Base-by-base conservation (phyloP, 2,329 filamentous ascomycete species). In the Ceratocystis variospora region DNA sequence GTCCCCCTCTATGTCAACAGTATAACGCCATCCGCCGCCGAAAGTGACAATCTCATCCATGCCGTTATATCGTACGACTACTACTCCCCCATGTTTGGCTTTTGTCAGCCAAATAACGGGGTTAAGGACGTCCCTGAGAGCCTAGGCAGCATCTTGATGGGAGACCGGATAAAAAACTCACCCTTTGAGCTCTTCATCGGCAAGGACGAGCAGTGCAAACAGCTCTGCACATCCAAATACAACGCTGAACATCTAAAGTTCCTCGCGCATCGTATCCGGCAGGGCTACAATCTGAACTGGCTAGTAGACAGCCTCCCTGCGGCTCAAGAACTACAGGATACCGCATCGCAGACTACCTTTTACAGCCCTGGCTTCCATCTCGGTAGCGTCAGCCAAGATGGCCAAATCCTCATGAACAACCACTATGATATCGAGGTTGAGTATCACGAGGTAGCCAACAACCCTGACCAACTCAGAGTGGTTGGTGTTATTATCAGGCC, bases 31-130 rank as follows among this genome's bases (percentile, higher is more conserved):
- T 85, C 92, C 59, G 86, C 90, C 59, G 88, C 88, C 53, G 81
- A 84, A 68, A 81, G 84, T 70, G 90, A 96, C 76, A 83, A 87
- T 31, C 87, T 90, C 71, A 81, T 97, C 50, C 90, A 91, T 74
- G 95, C 92, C n/a, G 87, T 96, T 65, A 87, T 97, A 72, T 89
- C 93, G 3, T 99, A 89, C 80, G 93, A 97, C 77, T 97, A 99
- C 80, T 99, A 99, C 75, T 86, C 94, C 72, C 83, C 86, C 5
- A 83, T 83, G 2, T 96, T 99, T 76, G 86, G 89, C 73, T 96
- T 96, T 79, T 99, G 94, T 76, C 78, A 83, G 71, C 94, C 93
- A 1, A 78, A 88, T 66, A 86, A 81, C 68, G 90, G 90, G 1
- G 86, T 91, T 7, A 76, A 92, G 74, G 83, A 88, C 78, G 85